Evolutionary conservation across 176 grass and related monocot genomes (phyloP), one percentile per base, ranked within the genome.

Genomic region (Cenchrus americanus): DNA sequence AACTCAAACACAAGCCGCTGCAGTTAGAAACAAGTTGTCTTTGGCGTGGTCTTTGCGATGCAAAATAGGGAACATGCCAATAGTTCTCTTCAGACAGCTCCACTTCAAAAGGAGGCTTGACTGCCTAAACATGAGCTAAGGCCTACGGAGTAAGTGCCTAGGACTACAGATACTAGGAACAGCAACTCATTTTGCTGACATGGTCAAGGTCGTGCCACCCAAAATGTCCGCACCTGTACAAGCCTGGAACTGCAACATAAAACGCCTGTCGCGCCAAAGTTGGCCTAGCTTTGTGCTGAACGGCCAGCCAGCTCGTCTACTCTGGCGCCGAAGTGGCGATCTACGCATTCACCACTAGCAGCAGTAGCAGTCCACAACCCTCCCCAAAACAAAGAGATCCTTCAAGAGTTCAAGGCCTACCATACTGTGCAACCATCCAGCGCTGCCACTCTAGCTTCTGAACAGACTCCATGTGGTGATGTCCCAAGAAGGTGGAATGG

Each of bases 371-470:
- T 37, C 34, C 34, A 37, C 2, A 19, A 0, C 21, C 55, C 6
- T 2, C 55, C 0, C 55, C 55, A 19, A 22, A 59, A 59, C 44
- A 15, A 53, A 30, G 43, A 81, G 43, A 81, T 43, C 62, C 6
- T 68, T 66, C 70, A 65, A 23, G 14, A 21, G 3, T 68, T 66
- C 70, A 65, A 23, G 14, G 30, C 63, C 34, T 21, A 68, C 34
- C 82, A 17, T 76, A 34, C 34, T 58, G 5, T 5, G 34, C 9
- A 14, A 84, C 66, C 58, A 75, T 75, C 32, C 30, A 14, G 52
- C 37, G 50, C n/a, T 77, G n/a, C 73, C 73, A 55, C 82, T 67
- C 60, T 18, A 46, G 47, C 60, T n/a, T 46, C 82, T 66, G n/a
- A 66, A 19, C 62, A 68, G 22, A 26, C 65, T 82, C 66, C 53